phyloP scores from a whole-genome alignment of 345 rosid genomes.

The Physaria fendleri region DNA sequence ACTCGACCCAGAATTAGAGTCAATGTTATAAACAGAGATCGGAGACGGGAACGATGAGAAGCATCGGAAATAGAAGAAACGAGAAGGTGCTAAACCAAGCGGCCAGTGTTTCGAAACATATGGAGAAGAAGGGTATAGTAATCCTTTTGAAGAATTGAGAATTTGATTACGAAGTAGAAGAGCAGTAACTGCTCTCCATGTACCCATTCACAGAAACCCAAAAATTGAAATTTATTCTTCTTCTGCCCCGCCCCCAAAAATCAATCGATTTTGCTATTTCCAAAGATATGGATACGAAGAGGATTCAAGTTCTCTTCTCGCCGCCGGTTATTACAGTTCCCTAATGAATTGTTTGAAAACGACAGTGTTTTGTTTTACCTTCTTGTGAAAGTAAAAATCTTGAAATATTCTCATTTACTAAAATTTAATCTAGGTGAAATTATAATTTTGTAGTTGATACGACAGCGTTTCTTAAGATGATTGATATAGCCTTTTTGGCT shows the following conservation, averaged over 20 bases:
- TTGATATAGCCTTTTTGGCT: background rate
- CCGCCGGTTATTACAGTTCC: background rate
- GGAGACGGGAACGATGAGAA: slow-evolving; percentile 59
- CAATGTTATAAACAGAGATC: slow-evolving; percentile 39
- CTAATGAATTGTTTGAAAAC: background rate
- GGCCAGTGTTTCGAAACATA: background rate
- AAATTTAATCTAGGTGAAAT: no score
- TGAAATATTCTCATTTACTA: no score
- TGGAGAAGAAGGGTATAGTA: slow-evolving; percentile 5
- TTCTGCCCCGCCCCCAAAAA: background rate
- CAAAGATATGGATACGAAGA: background rate
- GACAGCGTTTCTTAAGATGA: background rate
- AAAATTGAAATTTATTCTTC: background rate
- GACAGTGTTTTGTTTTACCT: background rate
- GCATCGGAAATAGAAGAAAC: slow-evolving; percentile 25
- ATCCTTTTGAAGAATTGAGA: slow-evolving; percentile 15
- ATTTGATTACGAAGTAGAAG: slow-evolving; percentile 35
- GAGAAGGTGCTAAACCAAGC: background rate
- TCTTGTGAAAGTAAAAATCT: no score
- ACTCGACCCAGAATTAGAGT: slow-evolving; percentile 43
- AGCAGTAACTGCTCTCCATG: slow-evolving; percentile 50
- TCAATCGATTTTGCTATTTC: background rate
- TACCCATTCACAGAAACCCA: slow-evolving; percentile 51
- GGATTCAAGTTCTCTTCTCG: background rate
- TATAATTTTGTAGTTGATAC: background rate